Evolutionary conservation across 257 asterid species (phyloP).

Genomic region (Agastache rugosa): DNA sequence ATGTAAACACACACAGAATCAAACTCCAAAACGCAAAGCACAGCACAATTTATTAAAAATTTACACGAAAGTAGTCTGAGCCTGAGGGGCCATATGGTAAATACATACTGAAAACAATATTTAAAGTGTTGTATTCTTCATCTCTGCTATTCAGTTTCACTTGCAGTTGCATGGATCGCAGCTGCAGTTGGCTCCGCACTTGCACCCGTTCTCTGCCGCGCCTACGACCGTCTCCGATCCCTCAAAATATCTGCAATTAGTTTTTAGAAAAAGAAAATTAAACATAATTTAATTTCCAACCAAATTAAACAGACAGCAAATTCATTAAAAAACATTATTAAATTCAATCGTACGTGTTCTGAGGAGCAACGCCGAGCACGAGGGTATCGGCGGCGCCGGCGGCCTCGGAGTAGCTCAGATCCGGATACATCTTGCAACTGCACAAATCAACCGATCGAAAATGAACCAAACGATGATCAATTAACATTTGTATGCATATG

Average conservation of each 20-base stretch:
- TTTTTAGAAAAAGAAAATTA: neutral
- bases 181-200: conserved; percentile 83
- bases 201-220: conserved; percentile 77
- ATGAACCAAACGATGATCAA: neutral
- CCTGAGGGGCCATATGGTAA: conserved; percentile 12
- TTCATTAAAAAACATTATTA: no score
- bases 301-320: neutral
- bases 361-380: conserved; percentile 75
- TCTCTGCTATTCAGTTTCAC: conserved; percentile 55
- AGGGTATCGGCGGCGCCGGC: conserved; percentile 52
- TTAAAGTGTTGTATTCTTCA: neutral
- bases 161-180: conserved; percentile 92
- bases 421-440: conserved; percentile 82
- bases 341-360: conserved; percentile 48
- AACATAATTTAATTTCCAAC: neutral
- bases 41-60: neutral
- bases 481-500: neutral
- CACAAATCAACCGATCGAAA: neutral
- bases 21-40: neutral
- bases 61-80: neutral
- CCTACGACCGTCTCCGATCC: conserved; percentile 52
- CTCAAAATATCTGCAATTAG: conserved; percentile 46
- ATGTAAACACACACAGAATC: neutral
- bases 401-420: conserved; percentile 57
- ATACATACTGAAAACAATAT: neutral